These are phyloP conservation scores for Hanseniaspora vineae DNA, from an alignment of 805 yeast genomes.

Conservation along the genomic window DNA sequence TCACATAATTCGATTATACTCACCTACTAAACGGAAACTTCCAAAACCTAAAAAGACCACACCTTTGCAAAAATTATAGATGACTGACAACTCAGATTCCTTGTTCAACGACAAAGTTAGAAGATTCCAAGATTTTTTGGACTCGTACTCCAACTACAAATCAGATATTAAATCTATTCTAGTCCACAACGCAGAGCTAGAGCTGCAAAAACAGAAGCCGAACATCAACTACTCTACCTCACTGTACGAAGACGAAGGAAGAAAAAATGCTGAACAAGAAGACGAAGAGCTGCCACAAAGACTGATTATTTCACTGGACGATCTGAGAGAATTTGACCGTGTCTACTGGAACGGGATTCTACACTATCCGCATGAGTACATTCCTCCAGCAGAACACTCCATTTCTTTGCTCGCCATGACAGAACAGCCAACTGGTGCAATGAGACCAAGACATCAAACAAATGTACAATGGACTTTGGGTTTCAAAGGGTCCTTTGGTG, in stretches of 20 bases:
- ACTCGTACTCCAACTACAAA: conserved; percentile 51
- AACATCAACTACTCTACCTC: conserved; percentile 5
- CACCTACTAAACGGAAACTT: background rate
- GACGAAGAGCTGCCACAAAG: conserved; percentile 26
- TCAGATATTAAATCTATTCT: conserved; percentile 65
- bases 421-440: conserved; percentile 24
- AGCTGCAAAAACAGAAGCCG: background rate
- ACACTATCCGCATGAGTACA: conserved; percentile 63
- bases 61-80: background rate
- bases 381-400: conserved; percentile 86
- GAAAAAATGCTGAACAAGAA: conserved; percentile 7
- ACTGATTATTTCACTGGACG: conserved; percentile 69
- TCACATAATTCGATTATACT: background rate
- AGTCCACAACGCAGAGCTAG: conserved; percentile 36
- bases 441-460: conserved; percentile 26
- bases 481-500: conserved; percentile 85
- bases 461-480: conserved; percentile 52
- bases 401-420: conserved; percentile 67
- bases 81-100: conserved; percentile 25
- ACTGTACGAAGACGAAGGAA: conserved; percentile 6
- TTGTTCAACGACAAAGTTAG: conserved; percentile 73
- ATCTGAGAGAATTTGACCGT: conserved; percentile 70
- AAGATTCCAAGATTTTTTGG: conserved; percentile 77
- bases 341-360: conserved; percentile 68
- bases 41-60: background rate